A percentile compares a stretch with the other conserved stretches of the same genome.
Evolutionary conservation across 2,329 filamentous ascomycete species (phyloP).

Genomic region (Ascochyta fabae): DNA sequence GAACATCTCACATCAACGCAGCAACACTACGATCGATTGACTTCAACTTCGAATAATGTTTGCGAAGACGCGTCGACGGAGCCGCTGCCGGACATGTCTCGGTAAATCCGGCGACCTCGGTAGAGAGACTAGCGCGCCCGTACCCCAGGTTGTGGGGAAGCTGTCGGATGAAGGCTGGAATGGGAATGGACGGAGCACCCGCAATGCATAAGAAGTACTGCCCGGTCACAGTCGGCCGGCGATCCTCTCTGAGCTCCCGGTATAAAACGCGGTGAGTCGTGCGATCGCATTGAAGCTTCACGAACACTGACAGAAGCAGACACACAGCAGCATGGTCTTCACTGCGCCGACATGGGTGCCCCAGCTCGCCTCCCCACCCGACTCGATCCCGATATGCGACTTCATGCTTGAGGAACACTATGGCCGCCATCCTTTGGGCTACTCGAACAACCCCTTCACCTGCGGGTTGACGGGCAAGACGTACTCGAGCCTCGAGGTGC

Average conservation of each 20-base stretch:
- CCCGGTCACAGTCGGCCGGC: slow-evolving; percentile 11
- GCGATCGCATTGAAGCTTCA: not conserved
- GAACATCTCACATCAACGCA: not conserved
- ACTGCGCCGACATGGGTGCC: slow-evolving; percentile 67
- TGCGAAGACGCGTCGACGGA: not conserved
- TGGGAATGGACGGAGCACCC: slow-evolving; percentile 2
- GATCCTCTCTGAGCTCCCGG: not conserved
- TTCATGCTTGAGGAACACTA: slow-evolving; percentile 78
- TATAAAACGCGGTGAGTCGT: slow-evolving; percentile 2
- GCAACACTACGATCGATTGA: not conserved
- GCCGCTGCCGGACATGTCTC: slow-evolving; percentile 16
- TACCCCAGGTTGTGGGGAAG: slow-evolving; percentile 17
- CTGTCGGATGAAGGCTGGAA: slow-evolving; percentile 1
- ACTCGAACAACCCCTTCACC: slow-evolving; percentile 74
- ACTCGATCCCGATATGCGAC: slow-evolving; percentile 74
- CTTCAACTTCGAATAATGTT: not conserved
- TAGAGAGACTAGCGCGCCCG: not conserved
- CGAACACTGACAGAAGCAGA: not conserved
- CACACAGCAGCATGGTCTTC: slow-evolving; percentile 56
- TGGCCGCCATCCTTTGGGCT: slow-evolving; percentile 68
- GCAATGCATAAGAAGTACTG: not conserved
- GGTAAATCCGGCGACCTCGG: not conserved
- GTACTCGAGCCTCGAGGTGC: slow-evolving; percentile 68
- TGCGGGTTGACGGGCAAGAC: slow-evolving; percentile 76
- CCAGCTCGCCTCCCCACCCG: slow-evolving; percentile 70